phyloP scores from a whole-genome alignment of 495 filamentous ascomycete species.

The Xylaria acuta region DNA sequence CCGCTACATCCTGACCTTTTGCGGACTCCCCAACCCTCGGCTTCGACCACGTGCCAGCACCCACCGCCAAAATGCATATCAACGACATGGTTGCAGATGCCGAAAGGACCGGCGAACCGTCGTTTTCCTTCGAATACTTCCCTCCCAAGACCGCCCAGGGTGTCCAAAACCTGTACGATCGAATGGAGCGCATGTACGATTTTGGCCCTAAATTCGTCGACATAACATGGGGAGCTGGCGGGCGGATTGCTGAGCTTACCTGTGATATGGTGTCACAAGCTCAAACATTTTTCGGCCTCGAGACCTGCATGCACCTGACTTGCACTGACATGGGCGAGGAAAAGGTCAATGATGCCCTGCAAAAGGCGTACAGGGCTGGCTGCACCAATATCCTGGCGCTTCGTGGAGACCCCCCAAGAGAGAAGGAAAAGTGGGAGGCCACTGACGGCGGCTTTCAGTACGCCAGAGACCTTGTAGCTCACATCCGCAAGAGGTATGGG shows the following conservation, averaged over 20 bases:
- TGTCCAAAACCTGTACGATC: constrained; percentile 99
- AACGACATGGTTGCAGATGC: constrained; percentile 88
- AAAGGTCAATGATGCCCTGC: constrained; percentile 87
- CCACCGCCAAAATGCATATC: constrained; percentile 71
- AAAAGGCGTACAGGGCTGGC: constrained; percentile 88
- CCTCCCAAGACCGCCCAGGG: constrained; percentile 99
- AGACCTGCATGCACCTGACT: constrained; percentile 99
- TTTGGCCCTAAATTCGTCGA: constrained; percentile 96
- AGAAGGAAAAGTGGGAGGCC: constrained; percentile 92
- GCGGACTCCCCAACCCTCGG: background rate
- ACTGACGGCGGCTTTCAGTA: constrained; percentile 86
- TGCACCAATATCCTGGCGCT: constrained; percentile 98
- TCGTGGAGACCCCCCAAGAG: constrained; percentile 91
- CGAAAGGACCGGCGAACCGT: constrained; percentile 73
- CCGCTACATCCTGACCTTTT: constrained; percentile 11
- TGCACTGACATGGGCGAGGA: constrained; percentile 97
- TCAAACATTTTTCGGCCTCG: constrained; percentile 93
- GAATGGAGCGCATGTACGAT: constrained; percentile 98
- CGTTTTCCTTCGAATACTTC: constrained; percentile 99
- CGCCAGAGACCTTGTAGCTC: constrained; percentile 89
- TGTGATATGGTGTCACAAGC: constrained; percentile 98
- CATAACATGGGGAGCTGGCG: constrained; percentile 98
- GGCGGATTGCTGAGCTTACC: constrained; percentile 86
- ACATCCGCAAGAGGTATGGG: constrained; percentile 88
- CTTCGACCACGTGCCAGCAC: background rate